A percentile compares a stretch with the other conserved stretches of the same genome.
Conservation (phyloP, 768 basidiomycete species). For the Mycena vitilis region DNA sequence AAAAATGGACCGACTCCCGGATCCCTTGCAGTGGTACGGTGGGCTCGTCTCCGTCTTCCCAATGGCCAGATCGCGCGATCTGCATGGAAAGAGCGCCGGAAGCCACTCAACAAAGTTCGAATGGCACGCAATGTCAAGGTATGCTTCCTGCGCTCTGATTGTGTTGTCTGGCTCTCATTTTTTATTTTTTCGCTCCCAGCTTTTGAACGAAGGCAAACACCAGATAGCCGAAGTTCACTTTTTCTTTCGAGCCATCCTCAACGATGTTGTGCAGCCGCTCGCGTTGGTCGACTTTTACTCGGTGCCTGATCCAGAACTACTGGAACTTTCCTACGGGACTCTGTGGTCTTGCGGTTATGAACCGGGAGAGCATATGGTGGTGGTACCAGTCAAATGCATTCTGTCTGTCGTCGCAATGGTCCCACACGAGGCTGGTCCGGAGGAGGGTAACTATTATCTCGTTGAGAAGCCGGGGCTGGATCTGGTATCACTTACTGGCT, state of each 20-base stretch:
- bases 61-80: too few relatives aligned
- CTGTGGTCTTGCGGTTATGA: slow-evolving; percentile 1
- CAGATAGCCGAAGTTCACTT: neutral
- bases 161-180: too few relatives aligned
- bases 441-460: neutral
- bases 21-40: too few relatives aligned
- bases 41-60: too few relatives aligned
- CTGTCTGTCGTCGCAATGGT: slow-evolving; percentile 12
- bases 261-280: neutral
- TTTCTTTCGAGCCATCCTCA: neutral
- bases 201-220: too few relatives aligned
- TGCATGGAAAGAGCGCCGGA: neutral
- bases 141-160: too few relatives aligned
- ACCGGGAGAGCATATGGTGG: neutral
- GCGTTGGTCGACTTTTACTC: slow-evolving; percentile 3
- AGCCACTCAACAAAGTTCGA: too few relatives aligned
- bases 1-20: too few relatives aligned
- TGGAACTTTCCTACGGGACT: neutral
- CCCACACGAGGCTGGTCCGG: neutral
- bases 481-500: neutral
- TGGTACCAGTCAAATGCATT: neutral
- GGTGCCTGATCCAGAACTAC: neutral
- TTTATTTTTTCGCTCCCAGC: too few relatives aligned
- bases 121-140: too few relatives aligned
- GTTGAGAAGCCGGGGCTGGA: slow-evolving; percentile 23